Conservation (phyloP, 768 basidiomycete species). For the Tricholoma sp. region DNA sequence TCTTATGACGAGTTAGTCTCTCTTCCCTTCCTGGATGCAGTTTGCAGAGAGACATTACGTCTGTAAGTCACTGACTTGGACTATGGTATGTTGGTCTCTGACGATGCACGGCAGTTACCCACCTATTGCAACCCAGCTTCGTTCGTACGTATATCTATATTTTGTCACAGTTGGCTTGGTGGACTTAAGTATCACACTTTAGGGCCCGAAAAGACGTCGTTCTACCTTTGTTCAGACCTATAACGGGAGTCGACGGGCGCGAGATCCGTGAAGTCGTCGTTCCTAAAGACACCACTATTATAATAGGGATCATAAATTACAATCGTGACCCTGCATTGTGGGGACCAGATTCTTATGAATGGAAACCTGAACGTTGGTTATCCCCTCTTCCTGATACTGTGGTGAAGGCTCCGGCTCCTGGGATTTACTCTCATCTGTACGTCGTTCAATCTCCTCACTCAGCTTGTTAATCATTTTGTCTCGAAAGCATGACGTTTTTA, state of each 20-base stretch:
- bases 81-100: neutral
- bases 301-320: constrained; percentile 30
- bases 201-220: constrained; percentile 33
- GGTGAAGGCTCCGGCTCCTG: constrained; percentile 33
- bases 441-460: neutral
- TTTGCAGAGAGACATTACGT: constrained; percentile 35
- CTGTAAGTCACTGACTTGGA: constrained; percentile 20
- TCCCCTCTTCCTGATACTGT: constrained; percentile 32
- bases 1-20: constrained; percentile 31
- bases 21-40: constrained; percentile 33
- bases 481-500: constrained; percentile 37
- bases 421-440: constrained; percentile 40
- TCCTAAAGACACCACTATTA: constrained; percentile 33
- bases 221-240: constrained; percentile 36
- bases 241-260: constrained; percentile 32
- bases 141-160: constrained; percentile 9
- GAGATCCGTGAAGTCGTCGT: constrained; percentile 32
- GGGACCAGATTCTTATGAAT: constrained; percentile 44
- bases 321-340: constrained; percentile 39
- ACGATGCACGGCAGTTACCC: constrained; percentile 8
- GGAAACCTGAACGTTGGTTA: constrained; percentile 51
- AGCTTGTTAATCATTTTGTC: neutral
- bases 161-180: neutral
- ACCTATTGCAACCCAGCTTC: constrained; percentile 10
- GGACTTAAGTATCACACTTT: neutral